Evolutionary conservation across 495 filamentous ascomycete species (phyloP), one percentile per base, ranked within the genome.

Genomic region (Neurospora intermedia): DNA sequence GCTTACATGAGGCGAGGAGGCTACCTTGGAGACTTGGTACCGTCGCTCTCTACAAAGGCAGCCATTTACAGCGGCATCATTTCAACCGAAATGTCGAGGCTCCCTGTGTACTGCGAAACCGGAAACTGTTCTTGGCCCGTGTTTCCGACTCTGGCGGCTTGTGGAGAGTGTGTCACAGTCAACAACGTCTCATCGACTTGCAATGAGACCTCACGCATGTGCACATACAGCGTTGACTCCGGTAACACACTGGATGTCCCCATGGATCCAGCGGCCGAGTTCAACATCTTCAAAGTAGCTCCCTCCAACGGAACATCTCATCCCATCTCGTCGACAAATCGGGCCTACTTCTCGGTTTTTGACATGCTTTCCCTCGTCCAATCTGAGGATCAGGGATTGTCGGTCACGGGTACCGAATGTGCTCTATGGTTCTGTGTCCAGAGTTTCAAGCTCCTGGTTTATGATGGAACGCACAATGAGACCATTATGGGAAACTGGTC

Each of bases 11-110:
- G 41, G 15, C 59, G 75, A 39, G 75, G 77, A 74, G 41, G n/a
- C 35, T 71, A 15, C 69, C 72, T 70, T 15, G 69, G 42, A 81
- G 80, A 79, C 43, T 45, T 75, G 1, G 77, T 76, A 18, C 73
- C 81, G 4, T 69, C 71, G 23, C 71, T 83, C 18, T 82, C 81
- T 2, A 82, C 81, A 7, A 82, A 81, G 72, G 79, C 81, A 0
- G 81, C 81, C 9, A 76, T 83, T 13, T 82, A 83, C 43, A 75
- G 80, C 16, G 82, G 82, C 11, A 82, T 83, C 62, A 83, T 82
- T 23, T 76, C 79, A 1, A 73, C 69, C 27, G 73, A 77, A 23
- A 73, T 79, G 3, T 59, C 75, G 7, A 40, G 77, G 16, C 16
- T 79, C 10, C 73, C 74, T 5, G 75, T 75, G 6, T 73, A 74